These are phyloP conservation scores for Puccinia novopanici DNA, from an alignment of 1,284 basidiomycete genomes.

Conservation along the genomic window DNA sequence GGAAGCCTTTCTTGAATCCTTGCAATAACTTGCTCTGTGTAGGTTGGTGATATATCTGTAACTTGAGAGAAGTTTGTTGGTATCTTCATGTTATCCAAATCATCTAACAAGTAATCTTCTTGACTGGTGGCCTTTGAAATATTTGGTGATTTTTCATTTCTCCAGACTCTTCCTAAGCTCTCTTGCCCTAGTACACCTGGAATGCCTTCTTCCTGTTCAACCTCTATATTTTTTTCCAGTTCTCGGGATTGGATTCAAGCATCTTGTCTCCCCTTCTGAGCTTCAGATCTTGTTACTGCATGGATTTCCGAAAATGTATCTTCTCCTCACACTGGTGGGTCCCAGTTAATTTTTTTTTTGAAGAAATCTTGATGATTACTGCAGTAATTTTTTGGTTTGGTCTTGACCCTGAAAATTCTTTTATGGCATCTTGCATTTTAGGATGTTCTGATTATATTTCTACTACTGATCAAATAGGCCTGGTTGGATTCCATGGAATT, in stretches of 20 bases:
- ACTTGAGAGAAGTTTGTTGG: conserved; percentile 13
- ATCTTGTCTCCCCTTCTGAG: background rate
- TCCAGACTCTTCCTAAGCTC: background rate
- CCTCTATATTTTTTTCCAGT: too few relatives aligned
- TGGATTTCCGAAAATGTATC: background rate
- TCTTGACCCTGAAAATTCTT: background rate
- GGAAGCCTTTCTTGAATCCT: background rate
- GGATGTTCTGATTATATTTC: background rate
- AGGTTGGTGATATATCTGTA: background rate
- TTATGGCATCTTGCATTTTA: background rate
- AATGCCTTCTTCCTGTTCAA: background rate
- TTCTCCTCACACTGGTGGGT: background rate
- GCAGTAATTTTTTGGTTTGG: background rate
- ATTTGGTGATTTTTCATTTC: background rate
- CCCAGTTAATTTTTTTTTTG: background rate
- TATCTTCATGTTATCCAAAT: conserved; percentile 11
- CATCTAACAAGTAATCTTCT: background rate
- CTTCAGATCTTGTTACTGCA: background rate
- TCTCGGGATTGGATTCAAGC: background rate
- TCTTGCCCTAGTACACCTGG: background rate
- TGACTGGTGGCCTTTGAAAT: too few relatives aligned
- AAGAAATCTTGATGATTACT: background rate
- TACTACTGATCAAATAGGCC: background rate
- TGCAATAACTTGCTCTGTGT: background rate
- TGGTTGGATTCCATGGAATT: too few relatives aligned